Evolutionary conservation across 2,329 filamentous ascomycete species (phyloP).

Genomic region (Fusarium penzigii): DNA sequence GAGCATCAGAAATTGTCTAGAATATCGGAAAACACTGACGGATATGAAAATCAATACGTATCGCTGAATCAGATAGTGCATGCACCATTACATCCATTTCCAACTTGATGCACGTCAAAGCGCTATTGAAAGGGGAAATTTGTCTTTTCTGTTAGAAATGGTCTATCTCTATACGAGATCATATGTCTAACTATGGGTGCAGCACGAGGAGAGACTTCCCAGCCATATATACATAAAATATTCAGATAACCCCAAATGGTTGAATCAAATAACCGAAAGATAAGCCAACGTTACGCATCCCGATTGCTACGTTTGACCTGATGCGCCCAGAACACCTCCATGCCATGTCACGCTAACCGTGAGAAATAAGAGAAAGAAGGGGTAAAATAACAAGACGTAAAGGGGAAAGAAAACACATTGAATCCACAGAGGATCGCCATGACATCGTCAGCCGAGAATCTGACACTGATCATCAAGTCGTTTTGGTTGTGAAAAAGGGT

Average conservation of each 20-base stretch:
- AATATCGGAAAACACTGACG: background rate
- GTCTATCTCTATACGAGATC: background rate
- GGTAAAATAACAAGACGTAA: background rate
- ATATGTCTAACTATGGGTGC: background rate
- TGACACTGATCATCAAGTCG: background rate
- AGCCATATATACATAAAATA: background rate
- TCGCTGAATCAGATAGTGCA: too few relatives aligned
- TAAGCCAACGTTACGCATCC: background rate
- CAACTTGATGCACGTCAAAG: too few relatives aligned
- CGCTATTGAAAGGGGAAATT: background rate
- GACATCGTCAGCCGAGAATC: constrained; percentile 1
- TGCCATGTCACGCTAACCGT: background rate
- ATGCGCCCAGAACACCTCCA: background rate
- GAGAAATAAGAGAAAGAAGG: background rate
- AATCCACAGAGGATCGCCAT: background rate
- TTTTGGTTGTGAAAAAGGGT: background rate
- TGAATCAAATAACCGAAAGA: background rate
- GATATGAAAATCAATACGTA: background rate
- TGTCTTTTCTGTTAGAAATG: background rate
- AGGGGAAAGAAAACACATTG: constrained; percentile 1
- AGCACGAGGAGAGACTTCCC: background rate
- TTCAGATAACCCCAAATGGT: background rate
- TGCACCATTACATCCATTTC: too few relatives aligned
- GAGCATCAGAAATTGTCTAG: background rate
- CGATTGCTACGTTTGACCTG: background rate